A percentile compares a stretch with the other conserved stretches of the same genome.
phyloP scores from a whole-genome alignment of 2,329 filamentous ascomycete genomes.

The Calonectria naviculata region DNA sequence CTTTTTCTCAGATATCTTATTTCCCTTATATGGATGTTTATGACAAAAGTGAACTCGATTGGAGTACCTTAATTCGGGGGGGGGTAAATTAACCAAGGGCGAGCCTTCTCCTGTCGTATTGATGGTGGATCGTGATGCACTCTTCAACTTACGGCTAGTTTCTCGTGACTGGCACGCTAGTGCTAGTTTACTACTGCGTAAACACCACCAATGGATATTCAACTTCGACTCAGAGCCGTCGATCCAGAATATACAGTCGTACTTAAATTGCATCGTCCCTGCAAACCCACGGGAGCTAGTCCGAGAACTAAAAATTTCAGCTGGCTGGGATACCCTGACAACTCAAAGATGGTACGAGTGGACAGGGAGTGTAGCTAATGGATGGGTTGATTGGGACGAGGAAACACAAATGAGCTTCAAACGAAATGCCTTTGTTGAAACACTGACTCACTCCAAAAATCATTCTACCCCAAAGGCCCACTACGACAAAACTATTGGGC shows the following conservation, averaged over 20 bases:
- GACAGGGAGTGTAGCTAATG: background rate
- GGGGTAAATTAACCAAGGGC: background rate
- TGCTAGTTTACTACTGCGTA: background rate
- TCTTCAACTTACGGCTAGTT: background rate
- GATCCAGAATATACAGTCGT: background rate
- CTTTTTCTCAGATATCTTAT: no score
- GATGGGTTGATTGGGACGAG: background rate
- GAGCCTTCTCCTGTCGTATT: background rate
- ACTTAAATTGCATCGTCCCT: background rate
- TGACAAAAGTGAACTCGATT: background rate
- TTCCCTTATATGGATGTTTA: background rate
- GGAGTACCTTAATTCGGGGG: background rate
- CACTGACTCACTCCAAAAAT: background rate
- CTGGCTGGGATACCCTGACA: background rate
- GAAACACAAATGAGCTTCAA: background rate
- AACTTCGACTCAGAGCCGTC: background rate
- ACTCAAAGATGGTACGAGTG: background rate
- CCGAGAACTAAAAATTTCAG: background rate
- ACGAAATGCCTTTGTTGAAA: background rate
- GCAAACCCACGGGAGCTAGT: background rate
- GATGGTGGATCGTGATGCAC: background rate
- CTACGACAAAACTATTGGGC: background rate
- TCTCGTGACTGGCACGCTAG: background rate
- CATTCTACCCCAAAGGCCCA: background rate
- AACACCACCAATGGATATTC: background rate